Base-by-base conservation (phyloP, 2,329 filamentous ascomycete genomes). In the Verticillium longisporum region DNA sequence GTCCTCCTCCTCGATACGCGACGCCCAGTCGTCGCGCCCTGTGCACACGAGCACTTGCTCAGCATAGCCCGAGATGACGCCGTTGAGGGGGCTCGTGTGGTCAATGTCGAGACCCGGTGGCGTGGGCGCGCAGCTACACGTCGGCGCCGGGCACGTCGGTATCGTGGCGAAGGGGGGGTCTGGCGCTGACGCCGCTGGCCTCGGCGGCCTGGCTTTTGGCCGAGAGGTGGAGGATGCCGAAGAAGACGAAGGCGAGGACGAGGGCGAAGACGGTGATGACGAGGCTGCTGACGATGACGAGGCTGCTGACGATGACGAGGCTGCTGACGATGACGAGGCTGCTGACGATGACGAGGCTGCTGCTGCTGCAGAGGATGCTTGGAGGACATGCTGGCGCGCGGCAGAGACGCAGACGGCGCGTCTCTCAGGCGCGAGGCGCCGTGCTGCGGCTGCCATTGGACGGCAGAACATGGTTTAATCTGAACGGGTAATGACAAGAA, bases 21-120 rank as follows among this genome's bases (percentile, higher is more conserved):
- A 93, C 33, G 82, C 79, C 93, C 93, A 97, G 75, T 96, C 90
- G 34, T 82, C 77, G 63, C 86, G 85, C 4, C 91, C 92, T 0
- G 92, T 96, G 64, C 89, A 93, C 14, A 97, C 81, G 10, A 98
- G 75, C 3, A 97, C 83, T 67, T 97, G 92, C 73, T 96, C 88
- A 1, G 87, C 81, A 71, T 97, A 96, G 1, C 82, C 79, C 1
- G 89, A 81, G 76, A 97, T 93, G 6, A 89, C 88, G 13, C 90
- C 90, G 70, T 90, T 88, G 54, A 97, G 78, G 18, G 83, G 80
- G 45, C 84, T 84, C 63, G 84, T 81, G 67, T 83, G 81, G 70
- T 97, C 92, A 59, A 97, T 93, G 26, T 88, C 84, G 15, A 96
- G 80, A 3, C 84, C 87, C 7, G 81, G 76, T 0, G 90, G 87